Base-by-base conservation (phyloP, 1,139 yeast genomes). In the Candida tetrigidarum region DNA sequence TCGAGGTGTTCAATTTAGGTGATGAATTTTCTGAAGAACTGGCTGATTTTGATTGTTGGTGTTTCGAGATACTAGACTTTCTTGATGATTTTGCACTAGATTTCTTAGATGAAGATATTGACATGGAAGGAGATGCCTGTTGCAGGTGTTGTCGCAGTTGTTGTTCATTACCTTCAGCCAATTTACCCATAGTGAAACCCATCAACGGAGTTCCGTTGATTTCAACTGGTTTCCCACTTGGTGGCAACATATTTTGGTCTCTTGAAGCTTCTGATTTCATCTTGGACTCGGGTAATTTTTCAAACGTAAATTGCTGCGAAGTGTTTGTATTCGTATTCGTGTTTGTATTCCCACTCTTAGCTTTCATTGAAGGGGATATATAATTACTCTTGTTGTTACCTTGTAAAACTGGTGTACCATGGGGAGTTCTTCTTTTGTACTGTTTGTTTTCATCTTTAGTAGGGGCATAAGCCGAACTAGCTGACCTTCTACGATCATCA, bases 171-270 rank as follows among this genome's bases (percentile, higher is more conserved):
- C 68, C 76, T 47, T 71, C 77, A 2, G 78, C 78, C 45, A 74
- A 59, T 37, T 72, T 59, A 10, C 76, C 76, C 79, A 74, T 74
- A 12, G 80, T 74, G 51, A 74, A 74, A 2, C 79, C 78, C 80
- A 74, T 74, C 48, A 74, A 47, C 25, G 66, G 66, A 10, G 64
- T 60, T 15, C 46, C 50, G 16, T 43, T 49, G 16, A 42, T 49
- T 38, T 44, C 51, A 5, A 51, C 29, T 7, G 54, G 58, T 44
- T 44, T 63, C 63, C 51, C 63, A 65, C 34, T 55, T 8, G 77
- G 77, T 3, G 77, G 76, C 27, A 68, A 57, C 74, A 71, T 71
- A 10, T 30, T 19, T 20, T 28, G 32, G 9, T 22, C 18, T 14
- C 74, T 15, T 14, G 30, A 12, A 15, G 33, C 16, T 22, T 44